Base-by-base conservation (phyloP, 345 rosid genomes). In the Salix brachista region DNA sequence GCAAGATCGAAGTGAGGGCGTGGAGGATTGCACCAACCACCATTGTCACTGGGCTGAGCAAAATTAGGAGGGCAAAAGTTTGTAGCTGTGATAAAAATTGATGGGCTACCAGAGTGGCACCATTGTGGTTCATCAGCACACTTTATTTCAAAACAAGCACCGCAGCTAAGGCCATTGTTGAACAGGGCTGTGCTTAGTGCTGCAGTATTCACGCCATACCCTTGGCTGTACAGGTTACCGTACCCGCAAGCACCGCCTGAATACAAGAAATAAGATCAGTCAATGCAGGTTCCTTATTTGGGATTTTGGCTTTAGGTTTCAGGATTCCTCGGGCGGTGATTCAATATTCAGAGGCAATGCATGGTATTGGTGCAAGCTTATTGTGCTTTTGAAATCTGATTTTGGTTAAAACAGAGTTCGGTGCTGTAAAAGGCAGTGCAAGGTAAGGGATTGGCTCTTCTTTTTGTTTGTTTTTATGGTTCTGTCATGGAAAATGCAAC, bases 1-100 rank as follows among this genome's bases (percentile, higher is more conserved):
- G 93, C 88, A 25, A 90, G 93, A 78, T 90, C 93, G 79, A 90
- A 90, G 61, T 90, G 93, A 4, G 90, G 77, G 25, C 94, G 91
- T 50, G 97, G 97, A 23, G 97, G 97, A 75, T 92, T 92, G 79
- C 97, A 92, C 94, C 97, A 92, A 4, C 97, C 97, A 12, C 97
- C 97, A 81, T 92, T 82, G 84, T 92, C 94, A 60, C 72, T 87
- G 2, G 93, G 82, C 12, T 44, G 82, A 71, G 89, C 93, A 64
- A 46, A 90, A 48, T 90, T 90, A 0, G 93, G 93, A 2, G 93
- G 93, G 84, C 91, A 90, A 62, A 90, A 90, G 54, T 90, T 90
- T 67, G 93, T 90, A 21, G 93, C 93, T 0, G 93, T 90, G 65
- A 90, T 48, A n/a, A 88, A 32, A 69, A 90, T 90, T 3, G 93